phyloP scores from a whole-genome alignment of 208 protist species.

The Trypanosoma brucei region DNA sequence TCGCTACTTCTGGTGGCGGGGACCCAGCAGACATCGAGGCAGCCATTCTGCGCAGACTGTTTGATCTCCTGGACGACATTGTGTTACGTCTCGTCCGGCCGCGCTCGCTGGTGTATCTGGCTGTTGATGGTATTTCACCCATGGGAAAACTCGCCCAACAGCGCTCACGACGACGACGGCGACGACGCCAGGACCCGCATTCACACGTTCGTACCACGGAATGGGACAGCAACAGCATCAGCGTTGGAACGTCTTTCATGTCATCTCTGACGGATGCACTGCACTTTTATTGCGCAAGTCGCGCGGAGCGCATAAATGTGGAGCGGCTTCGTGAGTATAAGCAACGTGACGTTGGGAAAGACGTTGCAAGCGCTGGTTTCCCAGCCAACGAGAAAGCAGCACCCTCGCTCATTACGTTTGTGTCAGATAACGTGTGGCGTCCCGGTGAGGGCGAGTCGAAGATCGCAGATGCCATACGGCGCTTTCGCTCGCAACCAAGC shows the following conservation, averaged over 20 bases:
- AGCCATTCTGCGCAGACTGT: slow-evolving; percentile 60
- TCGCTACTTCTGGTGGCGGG: slow-evolving; percentile 37
- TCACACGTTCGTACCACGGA: slow-evolving; percentile 20
- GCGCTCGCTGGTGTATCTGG: slow-evolving; percentile 95
- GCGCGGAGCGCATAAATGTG: slow-evolving; percentile 80
- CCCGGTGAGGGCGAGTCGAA: slow-evolving; percentile 97
- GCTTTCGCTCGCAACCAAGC: slow-evolving; percentile 63
- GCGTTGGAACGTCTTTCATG: slow-evolving; percentile 84
- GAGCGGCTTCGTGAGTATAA: slow-evolving; percentile 51
- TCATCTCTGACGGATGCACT: slow-evolving; percentile 63
- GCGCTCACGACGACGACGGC: slow-evolving; percentile 91
- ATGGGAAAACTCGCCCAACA: slow-evolving; percentile 99
- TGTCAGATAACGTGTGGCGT: slow-evolving; percentile 92
- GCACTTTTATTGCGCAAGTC: slow-evolving; percentile 75
- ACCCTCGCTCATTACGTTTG: slow-evolving; percentile 63
- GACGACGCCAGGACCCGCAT: slow-evolving; percentile 36
- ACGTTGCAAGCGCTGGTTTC: background rate
- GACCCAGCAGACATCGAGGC: slow-evolving; percentile 58
- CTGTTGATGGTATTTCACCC: slow-evolving; percentile 95
- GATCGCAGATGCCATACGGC: slow-evolving; percentile 78
- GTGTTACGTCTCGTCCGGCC: slow-evolving; percentile 89
- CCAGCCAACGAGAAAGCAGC: background rate
- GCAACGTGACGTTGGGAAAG: slow-evolving; percentile 5
- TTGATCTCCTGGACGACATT: slow-evolving; percentile 79
- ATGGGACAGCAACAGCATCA: slow-evolving; percentile 87